Evolutionary conservation across 116 monocot genomes (phyloP), one percentile per base, ranked within the genome.

Genomic region (Trichopus zeylanicus): DNA sequence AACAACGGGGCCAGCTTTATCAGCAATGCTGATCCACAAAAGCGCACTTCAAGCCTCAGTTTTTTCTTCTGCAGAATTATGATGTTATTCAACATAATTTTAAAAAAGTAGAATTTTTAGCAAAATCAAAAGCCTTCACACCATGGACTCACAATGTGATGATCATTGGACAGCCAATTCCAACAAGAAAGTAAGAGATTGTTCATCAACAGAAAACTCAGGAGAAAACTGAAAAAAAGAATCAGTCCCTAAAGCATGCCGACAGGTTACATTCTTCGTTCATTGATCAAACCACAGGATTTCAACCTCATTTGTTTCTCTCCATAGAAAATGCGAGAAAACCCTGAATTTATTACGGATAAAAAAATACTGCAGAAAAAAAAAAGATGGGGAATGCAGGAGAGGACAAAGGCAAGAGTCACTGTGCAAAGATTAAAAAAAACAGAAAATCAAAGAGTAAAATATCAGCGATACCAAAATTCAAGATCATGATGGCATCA

Each of bases 21-120:
- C 19, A 24, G 49, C 49, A 49, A 49, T 49, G 49, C 49, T 21
- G 49, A 49, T 49, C 49, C 49, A 49, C 22, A 49, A 49, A 6
- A 4, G 23, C 4, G 49, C 22, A 2, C 49, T 49, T 22, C 22
- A 49, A 49, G 49, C 22, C 23, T 22, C 49, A 49, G 19, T 21
- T 1, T 21, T 13, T 42, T 42, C 18, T 42, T 42, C n/a, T 42
- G 42, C 2, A 16, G 42, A 42, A n/a, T 16, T 13, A 42, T 42
- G 42, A 42, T 42, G 18, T 42, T 42, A n/a, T 15, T 0, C 42
- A 42, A 42, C n/a, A 16, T 7, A 39, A 39, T 39, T 39, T 39
- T n/a, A n/a, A n/a, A n/a, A n/a, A 39, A 39, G 2, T 11, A 13
- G 2, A 39, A 39, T 10, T 39, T 39, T 13, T 10, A 39, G 9